These are phyloP conservation scores for Plenodomus lindquistii DNA, from an alignment of 2,329 filamentous ascomycete genomes.

Conservation along the genomic window DNA sequence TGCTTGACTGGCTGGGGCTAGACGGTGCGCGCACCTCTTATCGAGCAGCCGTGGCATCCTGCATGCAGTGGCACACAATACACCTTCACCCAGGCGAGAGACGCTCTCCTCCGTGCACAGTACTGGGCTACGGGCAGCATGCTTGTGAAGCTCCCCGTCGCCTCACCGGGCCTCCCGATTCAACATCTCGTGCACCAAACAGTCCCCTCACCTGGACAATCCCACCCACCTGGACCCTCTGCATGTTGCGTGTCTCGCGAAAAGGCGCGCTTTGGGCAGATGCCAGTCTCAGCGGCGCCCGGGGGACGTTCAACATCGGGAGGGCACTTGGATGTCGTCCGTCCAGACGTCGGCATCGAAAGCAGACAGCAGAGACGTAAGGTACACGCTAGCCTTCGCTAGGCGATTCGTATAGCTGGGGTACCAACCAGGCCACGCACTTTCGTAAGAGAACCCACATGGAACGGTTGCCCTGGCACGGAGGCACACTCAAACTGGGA, in stretches of 20 bases:
- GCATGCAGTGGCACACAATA: conserved; percentile 19
- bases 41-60: conserved; percentile 19
- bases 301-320: conserved; percentile 7
- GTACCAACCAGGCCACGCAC: background rate
- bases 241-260: conserved; percentile 8
- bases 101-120: background rate
- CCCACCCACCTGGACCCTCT: conserved; percentile 2
- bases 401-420: background rate
- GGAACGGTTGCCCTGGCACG: conserved; percentile 8
- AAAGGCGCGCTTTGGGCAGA: conserved; percentile 14
- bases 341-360: background rate
- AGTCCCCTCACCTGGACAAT: background rate
- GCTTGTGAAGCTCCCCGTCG: background rate
- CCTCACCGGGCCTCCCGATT: conserved; percentile 10
- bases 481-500: background rate
- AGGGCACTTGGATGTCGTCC: background rate
- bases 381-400: background rate
- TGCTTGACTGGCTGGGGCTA: conserved; percentile 29
- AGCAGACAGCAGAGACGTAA: background rate
- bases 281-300: conserved; percentile 11
- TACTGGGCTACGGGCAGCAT: background rate
- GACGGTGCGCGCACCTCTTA: conserved; percentile 12
- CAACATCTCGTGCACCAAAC: conserved; percentile 10
- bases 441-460: background rate
- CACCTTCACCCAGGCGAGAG: conserved; percentile 5